Evolutionary conservation across 1,284 basidiomycete genomes (phyloP), one percentile per base, ranked within the genome.

Genomic region (Leccinum ponderosum): DNA sequence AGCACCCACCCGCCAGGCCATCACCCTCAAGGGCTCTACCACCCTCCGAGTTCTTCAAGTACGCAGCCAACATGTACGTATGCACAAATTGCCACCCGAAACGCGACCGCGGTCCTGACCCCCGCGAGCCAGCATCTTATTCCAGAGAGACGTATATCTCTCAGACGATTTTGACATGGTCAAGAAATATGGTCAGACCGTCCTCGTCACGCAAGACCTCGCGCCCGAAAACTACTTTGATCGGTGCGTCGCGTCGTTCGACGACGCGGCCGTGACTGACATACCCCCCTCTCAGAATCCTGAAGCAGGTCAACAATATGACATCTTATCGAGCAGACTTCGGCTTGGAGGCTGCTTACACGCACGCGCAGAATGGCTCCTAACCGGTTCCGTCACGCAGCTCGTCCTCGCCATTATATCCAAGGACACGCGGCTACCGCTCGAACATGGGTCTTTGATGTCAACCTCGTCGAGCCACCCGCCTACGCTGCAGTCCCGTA

Each of bases 21-120:
- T 97, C 68, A 96, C 94, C 1, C 89, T 99, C 75, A 97, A 98
- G 73, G 97, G 97, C 1, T 97, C 94, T 0, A 95, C 94, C 0
- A 86, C 89, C 53, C 83, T 98, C 95, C 14, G 97, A 99, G 73
- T 98, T 99, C 82, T 98, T 99, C 83, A 96, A 97, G 80, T 99
- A 95, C 77, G 91, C 93, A 22, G 94, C 96, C 65, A 97, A 97
- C 80, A 93, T 90, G 94, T 95, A 71, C 64, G 91, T 81, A 14
- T 42, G 17, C 3, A 20, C 22, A 8, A 39, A 7, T 9, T 5
- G n/a, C 53, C 20, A 37, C 53, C 37, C 20, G 7, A 53, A 20
- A 6, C 31, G 29, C 15, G 25, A 53, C 17, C 20, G 15, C 31
- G 42, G 17, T 17, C 31, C 15, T 50, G 22, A 48, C 20, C 31